Evolutionary conservation across 192 early-diverging fungal species (phyloP).

Genomic region (Lobosporangium transversale): DNA sequence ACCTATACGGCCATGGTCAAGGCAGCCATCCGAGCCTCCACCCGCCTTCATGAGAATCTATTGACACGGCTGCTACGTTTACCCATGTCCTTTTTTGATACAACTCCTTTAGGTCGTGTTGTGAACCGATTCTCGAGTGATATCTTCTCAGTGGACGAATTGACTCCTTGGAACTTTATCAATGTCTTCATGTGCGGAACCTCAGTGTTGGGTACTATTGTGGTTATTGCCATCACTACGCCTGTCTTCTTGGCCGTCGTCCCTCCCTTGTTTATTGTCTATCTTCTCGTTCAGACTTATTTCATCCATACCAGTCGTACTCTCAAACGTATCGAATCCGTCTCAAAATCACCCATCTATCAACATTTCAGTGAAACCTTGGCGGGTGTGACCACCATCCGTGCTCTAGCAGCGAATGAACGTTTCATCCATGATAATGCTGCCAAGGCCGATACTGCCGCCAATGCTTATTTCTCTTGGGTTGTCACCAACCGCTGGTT

Average conservation of each 20-base stretch:
- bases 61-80: conserved; percentile 69
- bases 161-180: conserved; percentile 61
- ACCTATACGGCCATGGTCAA: conserved; percentile 28
- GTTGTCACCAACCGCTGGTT: conserved; percentile 77
- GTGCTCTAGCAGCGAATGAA: conserved; percentile 74
- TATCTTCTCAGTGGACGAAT: conserved; percentile 80
- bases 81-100: conserved; percentile 67
- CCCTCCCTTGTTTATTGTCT: conserved; percentile 61
- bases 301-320: conserved; percentile 81
- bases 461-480: conserved; percentile 81
- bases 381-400: conserved; percentile 79
- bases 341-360: conserved; percentile 85
- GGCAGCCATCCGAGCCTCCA: conserved; percentile 68
- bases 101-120: conserved; percentile 85
- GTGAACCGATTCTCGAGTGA: conserved; percentile 93
- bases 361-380: conserved; percentile 76
- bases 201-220: conserved; percentile 51
- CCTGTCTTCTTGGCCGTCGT: conserved; percentile 61
- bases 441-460: conserved; percentile 65
- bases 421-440: conserved; percentile 69
- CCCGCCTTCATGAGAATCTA: conserved; percentile 67
- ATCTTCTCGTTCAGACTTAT: conserved; percentile 58
- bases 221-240: conserved; percentile 54
- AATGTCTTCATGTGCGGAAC: conserved; percentile 44
- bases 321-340: conserved; percentile 85